Percentiles rank a stretch among this genome's conserved stretches.
Evolutionary conservation across 1,284 basidiomycete genomes (phyloP).

Genomic region (Ustilago crameri): DNA sequence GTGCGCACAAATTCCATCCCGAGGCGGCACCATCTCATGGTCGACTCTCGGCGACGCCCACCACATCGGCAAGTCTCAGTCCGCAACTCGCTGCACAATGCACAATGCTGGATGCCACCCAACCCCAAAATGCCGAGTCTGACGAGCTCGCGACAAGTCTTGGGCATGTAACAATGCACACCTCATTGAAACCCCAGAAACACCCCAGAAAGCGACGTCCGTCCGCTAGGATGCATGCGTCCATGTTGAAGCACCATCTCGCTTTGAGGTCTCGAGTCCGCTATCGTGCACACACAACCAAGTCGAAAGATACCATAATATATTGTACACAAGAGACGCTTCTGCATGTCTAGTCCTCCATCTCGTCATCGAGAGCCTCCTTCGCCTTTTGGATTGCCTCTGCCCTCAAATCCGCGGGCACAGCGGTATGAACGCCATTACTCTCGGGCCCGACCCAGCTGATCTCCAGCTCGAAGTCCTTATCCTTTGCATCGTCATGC

Average conservation of each 20-base stretch:
- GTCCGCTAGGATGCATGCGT: background rate
- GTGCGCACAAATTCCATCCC: background rate
- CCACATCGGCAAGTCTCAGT: background rate
- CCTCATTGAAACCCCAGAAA: too few relatives aligned
- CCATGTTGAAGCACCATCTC: background rate
- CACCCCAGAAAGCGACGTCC: background rate
- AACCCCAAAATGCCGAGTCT: background rate
- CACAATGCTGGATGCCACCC: background rate
- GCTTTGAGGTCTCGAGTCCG: background rate
- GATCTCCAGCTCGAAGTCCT: constrained; percentile 97
- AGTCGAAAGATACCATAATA: background rate
- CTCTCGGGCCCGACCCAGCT: constrained; percentile 94
- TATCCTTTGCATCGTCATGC: constrained; percentile 96
- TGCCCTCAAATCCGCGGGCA: constrained; percentile 82
- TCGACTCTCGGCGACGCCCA: background rate
- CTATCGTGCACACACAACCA: background rate
- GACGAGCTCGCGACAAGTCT: too few relatives aligned
- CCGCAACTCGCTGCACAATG: too few relatives aligned
- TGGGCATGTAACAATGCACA: too few relatives aligned
- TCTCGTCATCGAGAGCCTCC: constrained; percentile 83
- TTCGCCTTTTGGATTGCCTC: constrained; percentile 91
- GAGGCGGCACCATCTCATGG: background rate
- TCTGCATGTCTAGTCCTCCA: constrained; percentile 74
- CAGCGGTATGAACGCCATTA: constrained; percentile 80
- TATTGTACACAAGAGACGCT: constrained; percentile 9